Evolutionary conservation across 1,284 basidiomycete genomes (phyloP).

Genomic region (Boletus holoroseus): DNA sequence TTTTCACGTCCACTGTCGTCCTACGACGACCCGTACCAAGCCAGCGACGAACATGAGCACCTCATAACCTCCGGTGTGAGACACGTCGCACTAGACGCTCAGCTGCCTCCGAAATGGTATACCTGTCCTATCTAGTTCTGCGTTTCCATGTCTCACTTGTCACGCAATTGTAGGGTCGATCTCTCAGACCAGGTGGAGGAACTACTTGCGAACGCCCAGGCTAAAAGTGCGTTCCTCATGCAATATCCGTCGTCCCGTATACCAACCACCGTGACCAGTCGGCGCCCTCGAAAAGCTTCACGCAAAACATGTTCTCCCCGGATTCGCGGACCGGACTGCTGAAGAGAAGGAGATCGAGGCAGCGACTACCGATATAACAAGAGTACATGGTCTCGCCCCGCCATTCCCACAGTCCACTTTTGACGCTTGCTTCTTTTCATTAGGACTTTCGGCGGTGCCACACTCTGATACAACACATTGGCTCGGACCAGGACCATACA

Average conservation of each 20-base stretch:
- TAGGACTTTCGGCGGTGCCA: slow-evolving; percentile 87
- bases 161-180: slow-evolving; percentile 67
- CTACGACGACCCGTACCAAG: slow-evolving; percentile 40
- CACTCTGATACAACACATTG: slow-evolving; percentile 71
- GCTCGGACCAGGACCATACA: slow-evolving; percentile 42
- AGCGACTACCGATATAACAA: slow-evolving; percentile 83
- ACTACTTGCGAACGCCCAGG: slow-evolving; percentile 60
- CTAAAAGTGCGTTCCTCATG: slow-evolving; percentile 64
- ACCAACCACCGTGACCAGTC: slow-evolving; percentile 39
- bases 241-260: slow-evolving; percentile 11
- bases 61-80: slow-evolving; percentile 51
- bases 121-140: not conserved
- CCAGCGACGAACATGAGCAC: slow-evolving; percentile 62
- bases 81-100: slow-evolving; percentile 56
- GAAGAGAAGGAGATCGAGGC: slow-evolving; percentile 94
- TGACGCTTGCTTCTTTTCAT: slow-evolving; percentile 7
- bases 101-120: slow-evolving; percentile 70
- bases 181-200: slow-evolving; percentile 83
- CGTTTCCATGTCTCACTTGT: slow-evolving; percentile 14
- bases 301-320: slow-evolving; percentile 91
- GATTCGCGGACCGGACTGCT: slow-evolving; percentile 88
- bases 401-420: slow-evolving; percentile 16
- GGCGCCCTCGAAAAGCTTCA: slow-evolving; percentile 85
- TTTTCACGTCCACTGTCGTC: slow-evolving; percentile 36
- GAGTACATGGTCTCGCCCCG: slow-evolving; percentile 43